phyloP scores from a whole-genome alignment of 2,329 filamentous ascomycete species.

The Microsporum audouinii region DNA sequence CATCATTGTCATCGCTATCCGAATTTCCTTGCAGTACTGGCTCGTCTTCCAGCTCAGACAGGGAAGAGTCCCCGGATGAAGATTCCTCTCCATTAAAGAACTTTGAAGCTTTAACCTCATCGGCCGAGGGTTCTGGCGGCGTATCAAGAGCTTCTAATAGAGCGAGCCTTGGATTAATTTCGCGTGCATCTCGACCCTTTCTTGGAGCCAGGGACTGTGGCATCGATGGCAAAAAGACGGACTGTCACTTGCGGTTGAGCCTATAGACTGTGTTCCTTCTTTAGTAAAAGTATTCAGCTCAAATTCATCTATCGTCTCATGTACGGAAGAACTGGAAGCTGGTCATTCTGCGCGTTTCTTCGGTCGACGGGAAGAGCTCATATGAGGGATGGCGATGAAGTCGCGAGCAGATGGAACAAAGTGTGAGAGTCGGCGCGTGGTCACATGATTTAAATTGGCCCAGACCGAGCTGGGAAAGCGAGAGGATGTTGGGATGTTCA shows the following conservation, averaged over 20 bases:
- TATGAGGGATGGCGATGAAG: background rate
- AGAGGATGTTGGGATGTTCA: no score
- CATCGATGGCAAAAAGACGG: background rate
- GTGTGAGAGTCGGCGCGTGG: background rate
- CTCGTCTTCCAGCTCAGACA: constrained; percentile 10
- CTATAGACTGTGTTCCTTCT: background rate
- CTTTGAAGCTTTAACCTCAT: constrained; percentile 7
- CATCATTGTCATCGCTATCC: background rate
- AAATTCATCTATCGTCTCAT: background rate
- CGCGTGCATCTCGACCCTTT: background rate
- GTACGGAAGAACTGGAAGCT: background rate
- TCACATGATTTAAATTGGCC: background rate
- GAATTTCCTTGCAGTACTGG: background rate
- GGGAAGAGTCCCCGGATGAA: constrained; percentile 29
- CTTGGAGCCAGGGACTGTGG: background rate
- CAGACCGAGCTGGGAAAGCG: no score
- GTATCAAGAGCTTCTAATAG: constrained; percentile 11
- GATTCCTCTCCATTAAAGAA: constrained; percentile 22
- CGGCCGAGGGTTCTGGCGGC: constrained; percentile 7
- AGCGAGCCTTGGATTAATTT: constrained; percentile 17
- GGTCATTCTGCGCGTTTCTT: background rate
- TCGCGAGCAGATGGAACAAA: background rate
- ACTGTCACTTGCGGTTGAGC: background rate
- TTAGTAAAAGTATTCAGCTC: background rate
- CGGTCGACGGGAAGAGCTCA: background rate